Evolutionary conservation across 78 protist species (phyloP), one percentile per base, ranked within the genome.

Genomic region (Dictyostelium brefeldianum): DNA sequence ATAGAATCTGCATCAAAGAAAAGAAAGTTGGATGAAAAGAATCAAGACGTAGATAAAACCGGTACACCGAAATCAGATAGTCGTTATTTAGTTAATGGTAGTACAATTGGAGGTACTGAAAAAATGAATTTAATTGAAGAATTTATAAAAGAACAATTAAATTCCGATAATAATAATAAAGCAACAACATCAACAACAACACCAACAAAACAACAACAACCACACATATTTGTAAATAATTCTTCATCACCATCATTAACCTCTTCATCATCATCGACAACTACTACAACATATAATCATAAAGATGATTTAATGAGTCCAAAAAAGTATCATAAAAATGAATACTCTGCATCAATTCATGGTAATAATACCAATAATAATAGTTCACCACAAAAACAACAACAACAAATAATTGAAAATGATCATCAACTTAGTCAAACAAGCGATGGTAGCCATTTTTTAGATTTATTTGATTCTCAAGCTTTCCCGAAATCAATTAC

Each of bases 51-150:
- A 3, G 43, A 36, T 36, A 36, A 36, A 36, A n/a, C n/a, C 43
- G 43, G 43, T 36, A 36, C 43, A 1, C 43, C 43, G 43, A 36
- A 36, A 36, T 36, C 43, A 36, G 43, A 36, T 36, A 36, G 2
- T 36, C 43, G 43, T 36, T 36, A 1, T 67, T 8, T 1, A 29
- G 31, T 67, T 29, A 67, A 67, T 67, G 75, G 75, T 67, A 67
- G 47, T 29, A 62, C 70, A 10, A 62, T 62, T 62, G 36, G 31
- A 25, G 14, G 41, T 25, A 62, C 70, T 3, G 27, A 11, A 62
- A 62, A 62, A 25, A 62, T 62, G 70, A 62, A 62, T 62, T 62
- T 62, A 62, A 62, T 62, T n/a, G 22, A 29, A 62, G 70, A 62
- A 9, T 62, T 62, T 62, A 62, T 62, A 11, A 62, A 62, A 62